Evolutionary conservation across 257 asterid species (phyloP), one percentile per base, ranked within the genome.

Genomic region (Salvia hispanica): DNA sequence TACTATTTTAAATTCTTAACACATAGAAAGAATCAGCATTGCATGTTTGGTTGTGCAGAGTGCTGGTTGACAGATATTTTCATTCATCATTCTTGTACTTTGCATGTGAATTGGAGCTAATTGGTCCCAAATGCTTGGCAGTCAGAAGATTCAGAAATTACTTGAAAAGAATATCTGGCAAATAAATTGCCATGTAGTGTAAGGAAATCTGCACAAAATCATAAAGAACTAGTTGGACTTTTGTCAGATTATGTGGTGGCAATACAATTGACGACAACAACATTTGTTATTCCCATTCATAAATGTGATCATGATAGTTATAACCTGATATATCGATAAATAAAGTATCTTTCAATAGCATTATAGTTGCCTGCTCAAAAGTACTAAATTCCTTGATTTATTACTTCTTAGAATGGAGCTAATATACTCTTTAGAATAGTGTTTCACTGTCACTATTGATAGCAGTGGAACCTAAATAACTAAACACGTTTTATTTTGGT

Each of bases 341-440:
- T 65, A n/a, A 43, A 18, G 34, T 36, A 13, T 21, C 18, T 46
- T 48, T 44, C 53, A 37, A 36, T 65, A 36, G 14, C 34, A 18
- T 16, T 45, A 12, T 66, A 7, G 18, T 72, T 72, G 53, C n/a
- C n/a, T 65, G 48, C 52, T 21, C 37, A 15, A 6, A 58, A 58
- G 50, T 58, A 58, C 34, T 25, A 33, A 73, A 39, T 55, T 28
- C 31, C 9, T 46, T 25, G n/a, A 6, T 57, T 57, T n/a, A 16
- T 21, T 46, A 50, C 40, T 39, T 66, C 51, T 12, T 21, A 48
- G 56, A 74, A 54, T 67, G 39, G 74, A 60, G 55, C 28, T 10
- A 25, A 21, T 16, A 25, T n/a, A 2, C 52, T 51, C 36, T 50
- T 15, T 18, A 11, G 25, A 21, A 13, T 10, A 12, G 21, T 50